Evolutionary conservation across 768 basidiomycete species (phyloP).

Genomic region (Leccinellum albellum): DNA sequence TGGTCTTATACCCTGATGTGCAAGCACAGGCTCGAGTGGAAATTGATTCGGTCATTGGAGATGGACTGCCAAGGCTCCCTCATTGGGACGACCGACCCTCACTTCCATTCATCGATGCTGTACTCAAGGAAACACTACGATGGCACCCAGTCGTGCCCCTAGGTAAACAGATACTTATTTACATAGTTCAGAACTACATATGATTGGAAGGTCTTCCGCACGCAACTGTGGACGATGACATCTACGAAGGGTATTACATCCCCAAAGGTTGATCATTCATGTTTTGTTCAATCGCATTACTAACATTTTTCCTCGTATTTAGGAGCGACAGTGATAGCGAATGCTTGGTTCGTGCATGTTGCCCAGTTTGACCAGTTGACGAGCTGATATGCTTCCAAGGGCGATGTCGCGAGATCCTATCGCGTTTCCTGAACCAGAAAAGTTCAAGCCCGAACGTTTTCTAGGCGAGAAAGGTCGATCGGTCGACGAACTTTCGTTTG

Average conservation of each 20-base stretch:
- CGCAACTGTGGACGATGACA: slow-evolving; percentile 35
- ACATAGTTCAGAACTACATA: neutral
- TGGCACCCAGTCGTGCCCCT: slow-evolving; percentile 20
- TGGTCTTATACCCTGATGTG: slow-evolving; percentile 25
- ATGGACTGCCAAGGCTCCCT: slow-evolving; percentile 17
- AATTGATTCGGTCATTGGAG: slow-evolving; percentile 18
- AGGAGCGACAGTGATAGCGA: slow-evolving; percentile 22
- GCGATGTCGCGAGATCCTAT: slow-evolving; percentile 35
- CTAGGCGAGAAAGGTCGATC: slow-evolving; percentile 8
- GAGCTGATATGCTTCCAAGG: slow-evolving; percentile 11
- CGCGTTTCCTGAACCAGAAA: slow-evolving; percentile 35
- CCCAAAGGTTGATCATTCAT: slow-evolving; percentile 39
- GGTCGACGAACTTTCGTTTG: slow-evolving; percentile 18
- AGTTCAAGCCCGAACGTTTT: slow-evolving; percentile 38
- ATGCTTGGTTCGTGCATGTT: slow-evolving; percentile 14
- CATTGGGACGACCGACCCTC: slow-evolving; percentile 16
- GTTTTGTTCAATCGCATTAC: neutral
- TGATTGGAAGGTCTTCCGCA: slow-evolving; percentile 28
- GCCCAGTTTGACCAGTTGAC: neutral
- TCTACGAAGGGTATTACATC: slow-evolving; percentile 46
- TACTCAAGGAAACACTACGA: slow-evolving; percentile 24
- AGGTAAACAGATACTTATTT: slow-evolving; percentile 2
- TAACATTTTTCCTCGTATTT: neutral
- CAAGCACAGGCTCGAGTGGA: slow-evolving; percentile 19
- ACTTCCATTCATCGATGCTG: slow-evolving; percentile 21